Evolutionary conservation across 2,329 filamentous ascomycete species (phyloP).

Genomic region (Xylariales sp.): DNA sequence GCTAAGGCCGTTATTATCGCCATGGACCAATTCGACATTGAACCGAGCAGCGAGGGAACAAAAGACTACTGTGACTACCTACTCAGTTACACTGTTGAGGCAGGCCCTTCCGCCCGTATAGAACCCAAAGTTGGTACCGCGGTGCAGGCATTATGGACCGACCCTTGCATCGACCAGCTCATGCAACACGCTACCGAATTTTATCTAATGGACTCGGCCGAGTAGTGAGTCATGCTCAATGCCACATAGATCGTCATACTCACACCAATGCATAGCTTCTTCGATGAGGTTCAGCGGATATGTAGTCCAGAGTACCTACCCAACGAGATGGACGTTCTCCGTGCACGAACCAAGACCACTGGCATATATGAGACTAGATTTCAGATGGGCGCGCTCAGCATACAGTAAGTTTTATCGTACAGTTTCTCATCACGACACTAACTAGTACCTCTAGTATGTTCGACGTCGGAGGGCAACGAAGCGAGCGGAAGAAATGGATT

Average conservation of each 20-base stretch:
- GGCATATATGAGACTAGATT: slow-evolving; percentile 99
- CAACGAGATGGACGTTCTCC: slow-evolving; percentile 92
- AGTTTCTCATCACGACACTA: slow-evolving; percentile 12
- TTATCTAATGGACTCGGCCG: slow-evolving; percentile 98
- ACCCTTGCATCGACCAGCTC: slow-evolving; percentile 82
- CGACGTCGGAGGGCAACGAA: slow-evolving; percentile 95
- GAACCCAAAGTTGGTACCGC: slow-evolving; percentile 85
- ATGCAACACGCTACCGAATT: slow-evolving; percentile 98
- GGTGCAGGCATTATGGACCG: slow-evolving; percentile 88
- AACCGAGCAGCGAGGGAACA: slow-evolving; percentile 78
- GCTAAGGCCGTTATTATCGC: slow-evolving; percentile 91
- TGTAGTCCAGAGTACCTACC: slow-evolving; percentile 87
- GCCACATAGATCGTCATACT: slow-evolving; percentile 33
- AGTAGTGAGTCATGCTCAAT: slow-evolving; percentile 72
- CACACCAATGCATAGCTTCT: slow-evolving; percentile 75
- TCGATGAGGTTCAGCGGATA: slow-evolving; percentile 91
- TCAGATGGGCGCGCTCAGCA: slow-evolving; percentile 97
- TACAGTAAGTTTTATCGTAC: slow-evolving; percentile 76
- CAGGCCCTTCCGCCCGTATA: slow-evolving; percentile 87
- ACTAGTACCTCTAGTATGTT: slow-evolving; percentile 81
- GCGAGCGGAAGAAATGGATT: slow-evolving; percentile 99
- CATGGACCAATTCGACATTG: slow-evolving; percentile 91
- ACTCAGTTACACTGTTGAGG: slow-evolving; percentile 87
- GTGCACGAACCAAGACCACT: slow-evolving; percentile 96
- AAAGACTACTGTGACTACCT: slow-evolving; percentile 82